A percentile compares a stretch with the other conserved stretches of the same genome.
phyloP scores from a whole-genome alignment of 2,329 filamentous ascomycete species.

The Lizonia empirigonia region DNA sequence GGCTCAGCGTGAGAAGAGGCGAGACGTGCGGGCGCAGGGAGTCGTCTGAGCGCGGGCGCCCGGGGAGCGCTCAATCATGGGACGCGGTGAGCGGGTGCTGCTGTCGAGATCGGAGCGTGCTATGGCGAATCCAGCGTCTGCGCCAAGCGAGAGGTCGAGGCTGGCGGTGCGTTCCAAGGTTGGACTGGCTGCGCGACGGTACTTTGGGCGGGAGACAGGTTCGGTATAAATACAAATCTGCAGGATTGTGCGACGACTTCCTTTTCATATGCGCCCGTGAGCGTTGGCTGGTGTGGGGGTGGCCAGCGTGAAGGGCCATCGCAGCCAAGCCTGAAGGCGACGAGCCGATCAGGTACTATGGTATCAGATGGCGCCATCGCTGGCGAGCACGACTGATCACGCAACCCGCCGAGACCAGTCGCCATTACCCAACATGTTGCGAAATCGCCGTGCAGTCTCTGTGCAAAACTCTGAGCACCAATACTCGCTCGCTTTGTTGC shows the following conservation, averaged over 20 bases:
- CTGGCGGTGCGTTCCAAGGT: no score
- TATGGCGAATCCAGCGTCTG: slow-evolving; percentile 19
- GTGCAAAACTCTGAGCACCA: slow-evolving; percentile 6
- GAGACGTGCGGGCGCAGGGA: slow-evolving; percentile 13
- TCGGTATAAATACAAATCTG: neutral
- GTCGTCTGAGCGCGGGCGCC: slow-evolving; percentile 11
- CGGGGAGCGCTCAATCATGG: slow-evolving; percentile 21
- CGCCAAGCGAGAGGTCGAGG: slow-evolving; percentile 5
- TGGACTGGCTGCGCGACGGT: no score
- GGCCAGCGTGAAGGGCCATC: slow-evolving; percentile 1
- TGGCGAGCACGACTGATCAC: slow-evolving; percentile 1
- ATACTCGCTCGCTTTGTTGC: no score
- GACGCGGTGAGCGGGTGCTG: slow-evolving; percentile 16
- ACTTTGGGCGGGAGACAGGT: no score
- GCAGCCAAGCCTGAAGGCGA: slow-evolving; percentile 7
- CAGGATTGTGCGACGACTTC: no score
- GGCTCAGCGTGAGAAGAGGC: neutral
- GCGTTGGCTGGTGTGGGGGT: slow-evolving; percentile 12
- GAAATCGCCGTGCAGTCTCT: neutral
- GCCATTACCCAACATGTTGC: slow-evolving; percentile 18
- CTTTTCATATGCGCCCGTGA: slow-evolving; percentile 8
- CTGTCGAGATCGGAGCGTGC: slow-evolving; percentile 36
- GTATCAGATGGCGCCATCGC: slow-evolving; percentile 9
- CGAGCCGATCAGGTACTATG: slow-evolving; percentile 9
- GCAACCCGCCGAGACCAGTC: slow-evolving; percentile 9